phyloP scores from a whole-genome alignment of 2,329 filamentous ascomycete species.

The Fusarium penzigii region DNA sequence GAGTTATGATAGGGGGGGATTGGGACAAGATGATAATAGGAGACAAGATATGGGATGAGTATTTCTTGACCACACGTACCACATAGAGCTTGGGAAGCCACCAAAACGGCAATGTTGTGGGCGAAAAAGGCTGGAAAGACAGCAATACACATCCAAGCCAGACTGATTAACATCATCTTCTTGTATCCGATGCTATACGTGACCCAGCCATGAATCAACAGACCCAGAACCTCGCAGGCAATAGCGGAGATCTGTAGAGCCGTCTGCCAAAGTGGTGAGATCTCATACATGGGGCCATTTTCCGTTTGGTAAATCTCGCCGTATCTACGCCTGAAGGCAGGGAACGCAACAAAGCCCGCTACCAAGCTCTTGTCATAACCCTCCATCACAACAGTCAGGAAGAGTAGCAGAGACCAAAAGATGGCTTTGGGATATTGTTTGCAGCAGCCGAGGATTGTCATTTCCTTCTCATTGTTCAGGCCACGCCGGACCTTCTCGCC shows the following conservation, averaged over 20 bases:
- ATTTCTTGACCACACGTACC: constrained; percentile 7
- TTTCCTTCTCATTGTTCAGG: constrained; percentile 19
- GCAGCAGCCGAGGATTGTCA: constrained; percentile 19
- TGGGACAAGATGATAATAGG: no score
- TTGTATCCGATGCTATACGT: constrained; percentile 40
- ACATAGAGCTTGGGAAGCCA: constrained; percentile 37
- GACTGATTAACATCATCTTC: constrained; percentile 39
- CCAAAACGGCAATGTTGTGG: constrained; percentile 32
- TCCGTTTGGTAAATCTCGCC: constrained; percentile 17
- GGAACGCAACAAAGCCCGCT: constrained; percentile 23
- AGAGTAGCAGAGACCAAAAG: constrained; percentile 25
- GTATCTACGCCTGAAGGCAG: constrained; percentile 26
- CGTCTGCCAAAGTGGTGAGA: constrained; percentile 32
- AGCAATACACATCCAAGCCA: constrained; percentile 37
- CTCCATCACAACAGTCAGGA: constrained; percentile 28
- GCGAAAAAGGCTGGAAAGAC: constrained; percentile 43
- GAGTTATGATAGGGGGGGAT: no score
- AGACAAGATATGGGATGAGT: background rate
- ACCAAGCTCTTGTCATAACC: constrained; percentile 26
- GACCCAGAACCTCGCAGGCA: constrained; percentile 34
- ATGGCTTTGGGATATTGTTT: constrained; percentile 27
- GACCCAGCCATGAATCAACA: constrained; percentile 43
- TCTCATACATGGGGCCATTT: constrained; percentile 35
- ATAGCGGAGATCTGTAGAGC: constrained; percentile 23
- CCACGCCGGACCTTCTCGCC: constrained; percentile 13